Evolutionary conservation across 2,329 filamentous ascomycete genomes (phyloP).

Genomic region (Reticulascus tulasneorum): DNA sequence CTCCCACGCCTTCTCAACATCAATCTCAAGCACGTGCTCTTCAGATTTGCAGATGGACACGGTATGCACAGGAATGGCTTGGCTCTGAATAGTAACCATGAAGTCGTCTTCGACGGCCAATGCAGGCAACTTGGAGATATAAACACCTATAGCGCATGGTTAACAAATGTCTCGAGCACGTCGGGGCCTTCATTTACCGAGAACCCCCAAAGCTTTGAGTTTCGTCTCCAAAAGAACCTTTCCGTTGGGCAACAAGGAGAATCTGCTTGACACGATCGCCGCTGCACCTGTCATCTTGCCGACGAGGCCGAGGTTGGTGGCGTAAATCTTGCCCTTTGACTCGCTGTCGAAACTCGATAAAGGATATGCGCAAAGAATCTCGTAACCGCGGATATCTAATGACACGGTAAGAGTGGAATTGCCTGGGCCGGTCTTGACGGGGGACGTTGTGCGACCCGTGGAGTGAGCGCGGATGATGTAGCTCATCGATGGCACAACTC

Average conservation of each 20-base stretch:
- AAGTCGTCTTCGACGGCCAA: constrained; percentile 62
- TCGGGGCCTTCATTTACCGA: constrained; percentile 52
- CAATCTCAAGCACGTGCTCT: constrained; percentile 66
- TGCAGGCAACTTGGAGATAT: constrained; percentile 64
- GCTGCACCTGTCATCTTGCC: constrained; percentile 89
- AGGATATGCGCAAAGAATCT: constrained; percentile 75
- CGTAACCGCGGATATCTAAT: constrained; percentile 65
- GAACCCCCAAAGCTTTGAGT: constrained; percentile 74
- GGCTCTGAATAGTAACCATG: constrained; percentile 70
- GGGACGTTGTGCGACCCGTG: constrained; percentile 57
- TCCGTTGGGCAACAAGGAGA: constrained; percentile 51
- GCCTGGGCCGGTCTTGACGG: constrained; percentile 39
- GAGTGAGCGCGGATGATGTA: constrained; percentile 75
- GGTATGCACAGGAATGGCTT: constrained; percentile 62
- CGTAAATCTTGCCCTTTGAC: constrained; percentile 36
- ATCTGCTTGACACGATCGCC: constrained; percentile 62
- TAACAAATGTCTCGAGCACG: not conserved
- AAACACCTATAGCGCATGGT: constrained; percentile 53
- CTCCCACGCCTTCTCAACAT: constrained; percentile 73
- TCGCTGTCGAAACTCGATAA: constrained; percentile 53
- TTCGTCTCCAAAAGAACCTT: constrained; percentile 62
- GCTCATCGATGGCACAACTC: constrained; percentile 49
- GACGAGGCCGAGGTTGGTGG: constrained; percentile 73
- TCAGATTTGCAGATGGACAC: constrained; percentile 55
- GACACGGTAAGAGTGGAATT: constrained; percentile 57